Evolutionary conservation across 2,329 filamentous ascomycete species (phyloP).

Genomic region (Aspergillus ibericus): DNA sequence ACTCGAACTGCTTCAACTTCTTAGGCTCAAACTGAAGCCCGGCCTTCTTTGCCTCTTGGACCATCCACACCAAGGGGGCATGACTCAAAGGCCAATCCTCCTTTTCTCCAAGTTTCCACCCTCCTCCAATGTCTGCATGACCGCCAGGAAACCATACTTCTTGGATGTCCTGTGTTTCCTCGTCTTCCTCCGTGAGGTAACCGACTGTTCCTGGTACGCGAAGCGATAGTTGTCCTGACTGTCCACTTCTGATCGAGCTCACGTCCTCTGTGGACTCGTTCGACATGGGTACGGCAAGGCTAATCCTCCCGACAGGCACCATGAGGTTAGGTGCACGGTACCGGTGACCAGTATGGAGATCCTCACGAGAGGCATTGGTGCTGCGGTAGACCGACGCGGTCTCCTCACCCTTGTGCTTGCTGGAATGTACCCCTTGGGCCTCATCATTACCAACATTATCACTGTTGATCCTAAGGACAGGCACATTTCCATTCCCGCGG

Average conservation of each 20-base stretch:
- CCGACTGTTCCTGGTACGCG: slow-evolving; percentile 24
- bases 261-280: slow-evolving; percentile 32
- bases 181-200: slow-evolving; percentile 27
- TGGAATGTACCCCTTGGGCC: neutral
- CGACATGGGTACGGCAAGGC: slow-evolving; percentile 30
- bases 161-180: slow-evolving; percentile 66
- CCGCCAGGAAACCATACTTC: slow-evolving; percentile 75
- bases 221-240: slow-evolving; percentile 30
- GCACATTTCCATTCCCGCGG: slow-evolving; percentile 23
- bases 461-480: slow-evolving; percentile 35
- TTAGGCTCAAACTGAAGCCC: slow-evolving; percentile 69
- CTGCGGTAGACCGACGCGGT: slow-evolving; percentile 34
- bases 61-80: slow-evolving; percentile 69
- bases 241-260: slow-evolving; percentile 30
- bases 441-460: slow-evolving; percentile 8
- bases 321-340: slow-evolving; percentile 31
- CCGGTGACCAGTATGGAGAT: slow-evolving; percentile 17
- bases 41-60: slow-evolving; percentile 62
- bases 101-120: slow-evolving; percentile 62
- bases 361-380: slow-evolving; percentile 24
- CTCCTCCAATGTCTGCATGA: slow-evolving; percentile 77
- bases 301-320: slow-evolving; percentile 13
- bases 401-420: slow-evolving; percentile 12
- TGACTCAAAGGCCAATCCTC: slow-evolving; percentile 65
- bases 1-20: slow-evolving; percentile 67